These are phyloP conservation scores for Prunus davidiana DNA, from an alignment of 306 rosid genomes.

Conservation along the genomic window DNA sequence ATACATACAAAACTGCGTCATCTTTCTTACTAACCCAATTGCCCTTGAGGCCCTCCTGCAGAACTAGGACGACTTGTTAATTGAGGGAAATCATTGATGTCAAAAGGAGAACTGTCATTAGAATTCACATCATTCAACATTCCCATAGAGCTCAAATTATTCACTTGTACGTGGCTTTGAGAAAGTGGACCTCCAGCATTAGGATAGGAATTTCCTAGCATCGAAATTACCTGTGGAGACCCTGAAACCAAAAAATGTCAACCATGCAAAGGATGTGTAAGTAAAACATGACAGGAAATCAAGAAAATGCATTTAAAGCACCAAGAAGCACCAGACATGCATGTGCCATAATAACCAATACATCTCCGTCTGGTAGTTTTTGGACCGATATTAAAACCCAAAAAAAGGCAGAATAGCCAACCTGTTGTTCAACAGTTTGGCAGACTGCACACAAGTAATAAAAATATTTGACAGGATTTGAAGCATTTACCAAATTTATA, in stretches of 20 bases:
- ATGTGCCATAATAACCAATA: not conserved
- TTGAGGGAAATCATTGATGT: conserved; percentile 91
- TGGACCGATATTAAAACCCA: not conserved
- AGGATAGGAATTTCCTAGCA: conserved; percentile 87
- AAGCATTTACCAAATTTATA: not conserved
- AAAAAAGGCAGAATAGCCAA: not conserved
- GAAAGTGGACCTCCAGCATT: conserved; percentile 81
- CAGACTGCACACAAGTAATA: not conserved
- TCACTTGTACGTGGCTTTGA: conserved; percentile 78
- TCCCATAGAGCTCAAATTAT: conserved; percentile 79
- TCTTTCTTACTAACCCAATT: conserved; percentile 56
- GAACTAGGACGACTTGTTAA: conserved; percentile 90
- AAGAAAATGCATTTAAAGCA: not conserved
- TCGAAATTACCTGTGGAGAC: conserved; percentile 84
- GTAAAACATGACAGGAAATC: not conserved
- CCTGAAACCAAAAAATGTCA: conserved; percentile 61
- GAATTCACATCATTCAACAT: conserved; percentile 90
- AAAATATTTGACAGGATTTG: not conserved
- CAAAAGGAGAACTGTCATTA: conserved; percentile 82
- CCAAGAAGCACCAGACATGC: not conserved
- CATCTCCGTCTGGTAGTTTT: not conserved
- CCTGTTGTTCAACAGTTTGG: not conserved
- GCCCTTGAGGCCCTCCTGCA: conserved; percentile 98
- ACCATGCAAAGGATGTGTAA: conserved; percentile 2
- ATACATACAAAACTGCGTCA: not conserved